Base-by-base conservation (phyloP, 768 basidiomycete genomes). In the Candolleomyces eurysporus region DNA sequence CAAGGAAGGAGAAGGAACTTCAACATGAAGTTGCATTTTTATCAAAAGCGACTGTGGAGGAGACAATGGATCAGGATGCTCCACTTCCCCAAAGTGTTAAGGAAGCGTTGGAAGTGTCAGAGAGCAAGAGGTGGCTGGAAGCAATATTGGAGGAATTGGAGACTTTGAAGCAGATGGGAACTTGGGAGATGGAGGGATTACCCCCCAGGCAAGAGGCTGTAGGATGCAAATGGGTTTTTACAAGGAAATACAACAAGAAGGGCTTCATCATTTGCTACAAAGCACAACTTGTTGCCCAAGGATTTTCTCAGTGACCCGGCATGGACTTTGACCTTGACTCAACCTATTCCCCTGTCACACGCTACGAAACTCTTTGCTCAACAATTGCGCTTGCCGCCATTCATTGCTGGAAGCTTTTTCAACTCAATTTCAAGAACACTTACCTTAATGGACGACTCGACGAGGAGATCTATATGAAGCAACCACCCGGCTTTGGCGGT, bases 301-400 rank as follows among this genome's bases (percentile, higher is more conserved):
- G 82, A 1, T 80, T 75, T 63, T 69, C 69, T 0, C 80, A 82
- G 63, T 64, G 73, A 0, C 73, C 71, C 9, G 75, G 79, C 1
- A 60, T 76, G 16, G 76, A 81, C 57, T 71, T 71, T 51, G 70
- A 76, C 26, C 6, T n/a, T 21, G n/a, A 56, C 21, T 31, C 32
- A 13, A 75, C 71, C 2, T 76, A 65, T 58, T 66, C 68, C 0
- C 75, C 75, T 4, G 69, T 74, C 6, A 67, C 66, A 7, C 62
- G 64, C 11, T 58, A 73, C 0, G 59, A 67, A 0, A 73, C 72
- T 0, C 65, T 76, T 11, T 66, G 66, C 0, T 49, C 68, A 2
- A 57, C 72, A 1, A 65, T 80, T 2, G 75, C 78, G 0, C 57
- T 79, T 4, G 71, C 79, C 0, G 74, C 78, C 0, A 19, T 21